A percentile compares a stretch with the other conserved stretches of the same genome.
Evolutionary conservation across 108 stramenopile species (phyloP).

Genomic region (Nitzschia sp.): DNA sequence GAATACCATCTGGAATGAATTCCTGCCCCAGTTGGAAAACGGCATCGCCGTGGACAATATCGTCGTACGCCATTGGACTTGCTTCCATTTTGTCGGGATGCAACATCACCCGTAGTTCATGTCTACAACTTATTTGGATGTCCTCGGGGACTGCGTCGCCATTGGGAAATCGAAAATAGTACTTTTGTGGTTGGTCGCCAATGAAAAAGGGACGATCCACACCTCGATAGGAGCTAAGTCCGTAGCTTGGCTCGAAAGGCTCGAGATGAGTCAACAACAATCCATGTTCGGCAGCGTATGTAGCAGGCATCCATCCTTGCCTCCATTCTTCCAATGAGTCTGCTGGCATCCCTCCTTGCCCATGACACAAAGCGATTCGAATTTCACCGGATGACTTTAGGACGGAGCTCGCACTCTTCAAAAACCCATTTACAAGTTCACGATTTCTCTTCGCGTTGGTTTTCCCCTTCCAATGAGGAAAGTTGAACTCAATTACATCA

Average conservation of each 20-base stretch:
- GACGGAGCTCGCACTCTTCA: conserved; percentile 55
- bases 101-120: conserved; percentile 69
- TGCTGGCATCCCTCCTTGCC: conserved; percentile 70
- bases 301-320: conserved; percentile 69
- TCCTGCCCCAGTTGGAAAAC: conserved; percentile 46
- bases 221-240: conserved; percentile 72
- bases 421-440: conserved; percentile 56
- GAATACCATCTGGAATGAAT: conserved; percentile 61
- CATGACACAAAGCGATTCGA: conserved; percentile 65
- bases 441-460: conserved; percentile 73
- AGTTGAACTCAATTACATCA: conserved; percentile 82
- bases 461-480: conserved; percentile 89
- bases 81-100: conserved; percentile 36
- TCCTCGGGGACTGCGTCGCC: conserved; percentile 31
- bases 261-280: conserved; percentile 49
- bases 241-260: conserved; percentile 55
- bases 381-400: conserved; percentile 67
- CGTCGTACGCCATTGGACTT: conserved; percentile 30
- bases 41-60: conserved; percentile 56
- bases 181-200: conserved; percentile 52
- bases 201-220: conserved; percentile 71
- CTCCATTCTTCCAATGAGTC: conserved; percentile 57
- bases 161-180: conserved; percentile 53
- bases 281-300: conserved; percentile 65
- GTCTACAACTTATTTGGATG: conserved; percentile 76